Evolutionary conservation across 2,329 filamentous ascomycete species (phyloP).

Genomic region (Claviceps fusiformis): DNA sequence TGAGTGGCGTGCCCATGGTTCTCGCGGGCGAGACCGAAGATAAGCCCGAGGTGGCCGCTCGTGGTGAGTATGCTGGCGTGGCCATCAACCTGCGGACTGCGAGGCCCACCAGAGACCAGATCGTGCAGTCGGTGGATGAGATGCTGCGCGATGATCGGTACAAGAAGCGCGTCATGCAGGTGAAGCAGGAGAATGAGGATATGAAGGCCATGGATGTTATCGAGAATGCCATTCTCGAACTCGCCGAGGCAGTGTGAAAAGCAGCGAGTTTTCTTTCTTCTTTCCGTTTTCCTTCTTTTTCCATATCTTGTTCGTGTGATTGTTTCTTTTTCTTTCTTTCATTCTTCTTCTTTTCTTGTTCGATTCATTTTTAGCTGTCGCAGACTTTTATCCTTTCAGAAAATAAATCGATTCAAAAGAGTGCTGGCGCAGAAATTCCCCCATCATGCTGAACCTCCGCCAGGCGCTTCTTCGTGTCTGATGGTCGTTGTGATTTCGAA

Average conservation of each 20-base stretch:
- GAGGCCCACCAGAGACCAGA: conserved; percentile 14
- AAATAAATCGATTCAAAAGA: no score
- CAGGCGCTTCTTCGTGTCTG: no score
- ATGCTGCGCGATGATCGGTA: conserved; percentile 18
- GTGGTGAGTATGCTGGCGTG: conserved; percentile 29
- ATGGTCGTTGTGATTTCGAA: no score
- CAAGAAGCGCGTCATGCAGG: conserved; percentile 17
- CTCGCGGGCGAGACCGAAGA: conserved; percentile 28
- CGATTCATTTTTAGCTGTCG: not conserved
- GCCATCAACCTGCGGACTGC: conserved; percentile 29
- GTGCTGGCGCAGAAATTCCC: no score
- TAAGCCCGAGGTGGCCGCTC: conserved; percentile 26
- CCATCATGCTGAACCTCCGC: no score
- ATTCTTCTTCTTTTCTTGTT: not conserved
- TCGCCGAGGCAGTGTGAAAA: not conserved
- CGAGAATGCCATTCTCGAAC: not conserved
- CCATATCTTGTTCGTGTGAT: no score
- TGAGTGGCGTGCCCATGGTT: conserved; percentile 33
- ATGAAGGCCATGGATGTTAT: conserved; percentile 8
- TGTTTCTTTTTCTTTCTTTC: not conserved
- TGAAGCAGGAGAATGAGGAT: conserved; percentile 20
- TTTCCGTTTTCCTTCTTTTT: not conserved
- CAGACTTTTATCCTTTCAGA: no score
- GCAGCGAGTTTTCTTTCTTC: no score
- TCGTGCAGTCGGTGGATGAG: conserved; percentile 17